Conservation (phyloP, 768 basidiomycete species). For the Naganishia vishniacii region DNA sequence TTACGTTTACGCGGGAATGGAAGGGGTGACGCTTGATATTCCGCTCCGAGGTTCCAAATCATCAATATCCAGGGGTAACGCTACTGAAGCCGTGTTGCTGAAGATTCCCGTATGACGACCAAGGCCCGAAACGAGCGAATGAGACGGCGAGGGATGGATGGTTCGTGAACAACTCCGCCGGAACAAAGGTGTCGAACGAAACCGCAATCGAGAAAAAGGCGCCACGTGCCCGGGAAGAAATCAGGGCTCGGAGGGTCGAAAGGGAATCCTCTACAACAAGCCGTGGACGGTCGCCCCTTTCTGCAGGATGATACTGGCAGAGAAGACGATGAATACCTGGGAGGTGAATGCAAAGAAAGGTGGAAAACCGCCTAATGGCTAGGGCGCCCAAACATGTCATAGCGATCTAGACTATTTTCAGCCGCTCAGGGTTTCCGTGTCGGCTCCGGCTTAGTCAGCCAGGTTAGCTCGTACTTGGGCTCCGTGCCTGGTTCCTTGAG, state of each 20-base stretch:
- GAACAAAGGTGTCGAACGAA: neutral
- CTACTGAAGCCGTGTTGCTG: neutral
- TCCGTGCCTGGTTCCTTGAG: neutral
- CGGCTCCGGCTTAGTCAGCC: slow-evolving; percentile 19
- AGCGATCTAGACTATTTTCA: slow-evolving; percentile 11
- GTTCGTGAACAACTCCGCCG: slow-evolving; percentile 8
- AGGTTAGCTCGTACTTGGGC: neutral
- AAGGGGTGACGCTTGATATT: neutral
- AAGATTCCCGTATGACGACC: neutral
- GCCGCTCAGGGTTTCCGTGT: neutral
- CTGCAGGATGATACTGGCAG: neutral
- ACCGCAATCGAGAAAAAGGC: slow-evolving; percentile 1
- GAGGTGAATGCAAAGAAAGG: neutral
- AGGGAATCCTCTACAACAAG: neutral
- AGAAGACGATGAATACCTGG: no score
- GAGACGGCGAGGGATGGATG: no score
- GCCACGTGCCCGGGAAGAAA: neutral
- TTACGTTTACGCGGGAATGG: slow-evolving; percentile 1
- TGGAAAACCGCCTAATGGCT: neutral
- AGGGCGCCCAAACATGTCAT: slow-evolving; percentile 16
- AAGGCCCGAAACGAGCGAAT: neutral
- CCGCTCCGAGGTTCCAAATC: neutral
- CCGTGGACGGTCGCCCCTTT: neutral
- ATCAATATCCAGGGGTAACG: neutral
- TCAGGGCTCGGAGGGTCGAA: no score